Percentiles rank a stretch among this genome's conserved stretches.
phyloP scores from a whole-genome alignment of 106 monocot species.

The Dioscorea alata region DNA sequence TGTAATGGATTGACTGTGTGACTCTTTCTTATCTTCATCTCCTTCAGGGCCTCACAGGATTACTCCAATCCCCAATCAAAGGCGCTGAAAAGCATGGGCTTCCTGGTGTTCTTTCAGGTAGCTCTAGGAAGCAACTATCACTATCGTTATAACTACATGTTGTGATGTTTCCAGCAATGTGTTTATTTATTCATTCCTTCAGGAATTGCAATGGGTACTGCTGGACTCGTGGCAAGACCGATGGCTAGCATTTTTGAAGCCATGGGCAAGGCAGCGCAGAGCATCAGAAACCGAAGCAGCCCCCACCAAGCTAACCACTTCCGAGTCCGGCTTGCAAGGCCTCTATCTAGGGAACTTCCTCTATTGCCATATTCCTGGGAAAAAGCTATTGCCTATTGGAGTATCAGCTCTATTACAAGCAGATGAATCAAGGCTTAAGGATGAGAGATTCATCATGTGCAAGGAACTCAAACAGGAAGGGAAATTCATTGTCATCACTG shows the following conservation, averaged over 20 bases:
- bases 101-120: constrained; percentile 94
- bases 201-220: constrained; percentile 95
- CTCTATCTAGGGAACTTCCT: constrained; percentile 68
- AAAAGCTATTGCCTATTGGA: constrained; percentile 86
- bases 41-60: constrained; percentile 83
- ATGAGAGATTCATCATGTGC: constrained; percentile 71
- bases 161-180: background rate
- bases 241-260: constrained; percentile 91
- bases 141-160: background rate
- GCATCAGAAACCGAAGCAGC: constrained; percentile 75
- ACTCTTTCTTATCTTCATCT: background rate
- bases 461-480: constrained; percentile 50
- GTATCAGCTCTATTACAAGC: constrained; percentile 56
- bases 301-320: constrained; percentile 56
- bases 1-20: no score
- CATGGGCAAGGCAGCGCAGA: constrained; percentile 90
- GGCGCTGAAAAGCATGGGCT: constrained; percentile 98
- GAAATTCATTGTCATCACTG: constrained; percentile 54
- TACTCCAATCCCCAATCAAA: constrained; percentile 91
- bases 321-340: constrained; percentile 65
- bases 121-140: background rate
- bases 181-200: constrained; percentile 4
- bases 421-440: constrained; percentile 39
- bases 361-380: constrained; percentile 92
- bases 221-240: constrained; percentile 78